Percentiles rank a stretch among this genome's conserved stretches.
Evolutionary conservation across 139 green algal genomes (phyloP).

Genomic region (Ettlia oleoabundans): DNA sequence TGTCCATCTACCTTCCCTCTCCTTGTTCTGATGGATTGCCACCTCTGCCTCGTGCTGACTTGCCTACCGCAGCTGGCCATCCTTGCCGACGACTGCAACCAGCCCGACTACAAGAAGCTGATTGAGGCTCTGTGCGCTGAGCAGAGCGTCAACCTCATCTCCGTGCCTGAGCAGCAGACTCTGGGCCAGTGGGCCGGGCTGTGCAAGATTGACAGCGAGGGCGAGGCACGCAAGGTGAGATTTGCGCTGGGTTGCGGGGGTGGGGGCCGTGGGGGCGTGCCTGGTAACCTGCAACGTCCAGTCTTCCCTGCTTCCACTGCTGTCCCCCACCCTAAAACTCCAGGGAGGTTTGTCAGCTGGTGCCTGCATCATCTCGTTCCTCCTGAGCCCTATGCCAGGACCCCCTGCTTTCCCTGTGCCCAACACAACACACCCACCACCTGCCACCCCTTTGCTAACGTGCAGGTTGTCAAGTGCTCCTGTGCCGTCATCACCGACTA

Average conservation of each 20-base stretch:
- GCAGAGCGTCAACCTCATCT: slow-evolving; percentile 94
- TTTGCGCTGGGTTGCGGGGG: background rate
- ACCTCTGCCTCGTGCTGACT: background rate
- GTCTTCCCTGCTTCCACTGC: no score
- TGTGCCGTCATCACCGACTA: slow-evolving; percentile 96
- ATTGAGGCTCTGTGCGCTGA: slow-evolving; percentile 98
- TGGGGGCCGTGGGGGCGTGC: background rate
- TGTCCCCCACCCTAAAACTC: no score
- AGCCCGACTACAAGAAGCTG: slow-evolving; percentile 99
- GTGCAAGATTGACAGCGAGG: slow-evolving; percentile 99
- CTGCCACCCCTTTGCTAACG: background rate
- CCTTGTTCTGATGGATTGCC: no score
- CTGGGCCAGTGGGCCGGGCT: slow-evolving; percentile 93
- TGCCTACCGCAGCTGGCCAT: slow-evolving; percentile 80
- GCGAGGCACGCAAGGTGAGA: slow-evolving; percentile 93
- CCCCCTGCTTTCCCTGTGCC: no score
- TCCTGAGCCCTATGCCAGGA: no score
- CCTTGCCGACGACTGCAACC: slow-evolving; percentile 98
- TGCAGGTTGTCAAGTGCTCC: slow-evolving; percentile 85
- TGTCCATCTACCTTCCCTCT: no score
- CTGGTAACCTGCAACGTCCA: background rate
- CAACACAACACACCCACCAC: background rate
- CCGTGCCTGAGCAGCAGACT: slow-evolving; percentile 89
- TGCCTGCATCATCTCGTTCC: background rate
- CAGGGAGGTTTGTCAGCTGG: background rate